A percentile compares a stretch with the other conserved stretches of the same genome.
Evolutionary conservation across 768 basidiomycete species (phyloP).

Genomic region (Gloeostereum incarnatum): DNA sequence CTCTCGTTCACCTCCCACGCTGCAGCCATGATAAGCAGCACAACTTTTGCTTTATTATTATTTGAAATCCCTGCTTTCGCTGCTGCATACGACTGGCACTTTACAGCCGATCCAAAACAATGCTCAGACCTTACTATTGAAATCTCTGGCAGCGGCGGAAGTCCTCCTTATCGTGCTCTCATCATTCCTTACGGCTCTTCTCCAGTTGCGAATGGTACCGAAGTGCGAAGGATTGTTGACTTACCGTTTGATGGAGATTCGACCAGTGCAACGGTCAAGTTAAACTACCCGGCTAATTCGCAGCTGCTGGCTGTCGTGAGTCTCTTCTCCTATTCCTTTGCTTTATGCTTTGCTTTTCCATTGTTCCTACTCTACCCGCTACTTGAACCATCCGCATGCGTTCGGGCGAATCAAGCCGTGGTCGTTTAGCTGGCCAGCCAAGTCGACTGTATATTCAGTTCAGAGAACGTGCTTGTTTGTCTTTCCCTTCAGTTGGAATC

Average conservation of each 20-base stretch:
- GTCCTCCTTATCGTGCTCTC: slow-evolving; percentile 59
- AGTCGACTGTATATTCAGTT: neutral
- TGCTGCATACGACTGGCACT: slow-evolving; percentile 36
- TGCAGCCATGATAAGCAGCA: too few relatives aligned
- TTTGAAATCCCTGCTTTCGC: slow-evolving; percentile 17
- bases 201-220: slow-evolving; percentile 50
- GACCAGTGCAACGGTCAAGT: slow-evolving; percentile 38
- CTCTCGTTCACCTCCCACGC: too few relatives aligned
- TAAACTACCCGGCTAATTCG: slow-evolving; percentile 57
- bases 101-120: slow-evolving; percentile 44
- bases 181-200: slow-evolving; percentile 60
- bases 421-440: neutral
- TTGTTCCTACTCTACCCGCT: too few relatives aligned
- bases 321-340: slow-evolving; percentile 13
- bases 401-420: neutral
- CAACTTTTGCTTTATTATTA: too few relatives aligned
- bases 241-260: slow-evolving; percentile 36
- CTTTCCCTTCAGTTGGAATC: neutral
- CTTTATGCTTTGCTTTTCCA: too few relatives aligned
- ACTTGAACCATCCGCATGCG: too few relatives aligned
- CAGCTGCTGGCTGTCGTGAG: slow-evolving; percentile 73
- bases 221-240: slow-evolving; percentile 53
- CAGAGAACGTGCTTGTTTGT: neutral
- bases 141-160: slow-evolving; percentile 46
- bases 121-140: slow-evolving; percentile 54